Conservation (phyloP, 306 rosid genomes). For the Begonia fuchsioides region DNA sequence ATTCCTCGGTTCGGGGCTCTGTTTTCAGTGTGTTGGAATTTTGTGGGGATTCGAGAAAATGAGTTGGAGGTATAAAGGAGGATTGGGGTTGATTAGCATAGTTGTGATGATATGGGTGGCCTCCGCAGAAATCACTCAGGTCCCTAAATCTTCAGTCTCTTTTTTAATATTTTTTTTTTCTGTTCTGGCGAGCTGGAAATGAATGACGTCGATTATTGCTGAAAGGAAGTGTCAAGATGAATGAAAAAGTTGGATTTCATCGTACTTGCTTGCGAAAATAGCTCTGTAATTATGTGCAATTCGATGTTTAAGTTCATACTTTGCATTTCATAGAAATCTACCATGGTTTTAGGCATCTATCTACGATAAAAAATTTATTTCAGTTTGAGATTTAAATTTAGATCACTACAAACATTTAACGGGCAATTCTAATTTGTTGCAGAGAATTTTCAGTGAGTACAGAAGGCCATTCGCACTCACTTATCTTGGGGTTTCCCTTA, state of each 20-base stretch:
- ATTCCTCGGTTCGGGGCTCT: background rate
- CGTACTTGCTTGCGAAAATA: too few relatives aligned
- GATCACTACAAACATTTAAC: too few relatives aligned
- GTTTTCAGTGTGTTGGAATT: background rate
- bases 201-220: too few relatives aligned
- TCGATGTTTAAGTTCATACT: too few relatives aligned
- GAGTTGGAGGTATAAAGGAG: slow-evolving; percentile 46
- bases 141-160: slow-evolving; percentile 6
- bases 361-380: too few relatives aligned
- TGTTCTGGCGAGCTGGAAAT: too few relatives aligned
- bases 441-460: slow-evolving; percentile 55
- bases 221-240: too few relatives aligned
- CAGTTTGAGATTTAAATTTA: too few relatives aligned
- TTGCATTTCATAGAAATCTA: too few relatives aligned
- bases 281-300: too few relatives aligned
- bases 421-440: slow-evolving; percentile 16
- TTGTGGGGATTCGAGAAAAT: slow-evolving; percentile 12
- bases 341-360: too few relatives aligned
- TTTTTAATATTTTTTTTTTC: background rate
- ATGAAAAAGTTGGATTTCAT: too few relatives aligned
- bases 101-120: slow-evolving; percentile 54
- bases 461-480: slow-evolving; percentile 63
- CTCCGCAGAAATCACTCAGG: slow-evolving; percentile 75
- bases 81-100: slow-evolving; percentile 44
- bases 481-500: slow-evolving; percentile 49